Base-by-base conservation (phyloP, 176 grass and related monocot species). In the Aechmea fasciata region DNA sequence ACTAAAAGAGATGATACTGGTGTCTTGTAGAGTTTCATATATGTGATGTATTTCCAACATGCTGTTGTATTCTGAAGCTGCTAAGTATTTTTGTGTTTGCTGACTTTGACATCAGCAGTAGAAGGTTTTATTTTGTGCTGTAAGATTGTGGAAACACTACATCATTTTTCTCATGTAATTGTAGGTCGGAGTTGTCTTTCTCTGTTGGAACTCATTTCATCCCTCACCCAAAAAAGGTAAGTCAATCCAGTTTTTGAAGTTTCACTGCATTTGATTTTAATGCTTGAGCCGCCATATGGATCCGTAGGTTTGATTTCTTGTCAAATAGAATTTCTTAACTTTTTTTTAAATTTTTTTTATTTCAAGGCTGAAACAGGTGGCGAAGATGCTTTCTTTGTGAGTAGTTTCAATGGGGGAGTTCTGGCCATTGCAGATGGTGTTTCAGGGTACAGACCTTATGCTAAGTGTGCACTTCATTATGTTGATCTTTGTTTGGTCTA, bases 351-450 rank as follows among this genome's bases (percentile, higher is more conserved):
- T n/a, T n/a, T 48, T 75, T 23, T 13, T 25, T 41, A 41, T 41
- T 41, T 41, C 33, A 77, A 85, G 93, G 81, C 50, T 70, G 84
- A 89, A 50, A 92, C 50, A 11, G 93, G 93, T 5, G 93, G 93
- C 47, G 93, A 92, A 70, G 93, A 97, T 79, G 86, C 93, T 13
- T 92, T 92, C 69, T 92, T 97, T 80, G 73, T 72, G 26, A 79
- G 72, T 7, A 55, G 77, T 12, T 65, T 87, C 51, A 79, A 71
- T 54, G 50, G 73, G 9, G 84, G 93, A 81, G 77, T 87, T 72
- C 81, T 97, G 81, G 93, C 89, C 55, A 79, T 97, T 69, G 93
- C 93, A 64, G 93, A 97, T 70, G 93, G 93, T 29, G 93, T 97
- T 85, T 97, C 93, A 50, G 93, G 83, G 93, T 92, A 79, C 0